Conservation (phyloP, 2,329 filamentous ascomycete genomes). For the Epichloe uncinata region DNA sequence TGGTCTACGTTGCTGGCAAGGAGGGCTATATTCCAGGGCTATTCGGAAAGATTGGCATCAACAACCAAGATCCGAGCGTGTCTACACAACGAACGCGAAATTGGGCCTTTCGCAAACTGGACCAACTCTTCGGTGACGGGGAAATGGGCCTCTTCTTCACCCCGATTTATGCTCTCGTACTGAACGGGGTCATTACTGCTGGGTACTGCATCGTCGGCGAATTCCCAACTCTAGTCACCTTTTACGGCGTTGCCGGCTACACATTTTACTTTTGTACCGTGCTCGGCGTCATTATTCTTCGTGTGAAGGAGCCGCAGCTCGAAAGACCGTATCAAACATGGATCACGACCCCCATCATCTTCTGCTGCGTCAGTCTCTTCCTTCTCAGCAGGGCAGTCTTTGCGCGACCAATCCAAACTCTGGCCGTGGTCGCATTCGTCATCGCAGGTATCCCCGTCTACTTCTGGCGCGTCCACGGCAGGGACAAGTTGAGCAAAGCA, state of each 20-base stretch:
- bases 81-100: conserved; percentile 35
- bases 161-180: conserved; percentile 77
- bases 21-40: conserved; percentile 82
- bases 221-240: conserved; percentile 83
- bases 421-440: conserved; percentile 78
- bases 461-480: conserved; percentile 67
- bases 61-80: conserved; percentile 27
- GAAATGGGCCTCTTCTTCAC: conserved; percentile 79
- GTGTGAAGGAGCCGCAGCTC: conserved; percentile 74
- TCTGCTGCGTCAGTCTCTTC: conserved; percentile 95
- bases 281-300: conserved; percentile 78
- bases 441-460: conserved; percentile 75
- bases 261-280: conserved; percentile 96
- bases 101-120: conserved; percentile 45
- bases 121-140: conserved; percentile 60
- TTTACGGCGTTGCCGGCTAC: conserved; percentile 95
- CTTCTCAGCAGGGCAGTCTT: conserved; percentile 80
- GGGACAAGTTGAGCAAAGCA: conserved; percentile 37
- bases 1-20: conserved; percentile 89
- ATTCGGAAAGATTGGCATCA: conserved; percentile 71
- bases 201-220: conserved; percentile 77
- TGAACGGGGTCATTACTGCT: conserved; percentile 64
- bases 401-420: conserved; percentile 77
- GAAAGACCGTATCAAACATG: conserved; percentile 90
- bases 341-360: conserved; percentile 95